Conservation (phyloP, 805 yeast species). For the Pichia heedii region DNA sequence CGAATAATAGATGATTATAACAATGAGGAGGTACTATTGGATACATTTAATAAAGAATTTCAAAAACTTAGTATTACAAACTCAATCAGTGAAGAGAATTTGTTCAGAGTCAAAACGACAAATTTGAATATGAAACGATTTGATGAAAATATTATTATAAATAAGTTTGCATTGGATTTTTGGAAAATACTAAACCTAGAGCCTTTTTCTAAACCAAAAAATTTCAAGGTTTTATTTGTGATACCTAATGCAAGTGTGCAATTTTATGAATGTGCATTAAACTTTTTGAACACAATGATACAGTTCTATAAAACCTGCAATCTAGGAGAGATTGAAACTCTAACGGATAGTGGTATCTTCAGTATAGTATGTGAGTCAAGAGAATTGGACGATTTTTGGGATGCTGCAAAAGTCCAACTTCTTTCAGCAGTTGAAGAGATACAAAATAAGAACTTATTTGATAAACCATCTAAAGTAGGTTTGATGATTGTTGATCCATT, state of each 20-base stretch:
- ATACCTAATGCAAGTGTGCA: slow-evolving; percentile 17
- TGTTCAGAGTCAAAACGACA: slow-evolving; percentile 31
- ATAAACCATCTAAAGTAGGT: slow-evolving; percentile 17
- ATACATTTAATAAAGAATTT: slow-evolving; percentile 5
- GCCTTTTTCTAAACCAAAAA: slow-evolving; percentile 42
- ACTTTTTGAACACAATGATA: slow-evolving; percentile 33
- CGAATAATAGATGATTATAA: not conserved
- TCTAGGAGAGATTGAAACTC: slow-evolving; percentile 31
- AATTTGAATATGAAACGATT: slow-evolving; percentile 27
- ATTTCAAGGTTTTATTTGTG: slow-evolving; percentile 44
- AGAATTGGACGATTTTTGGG: slow-evolving; percentile 13
- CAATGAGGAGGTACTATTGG: slow-evolving; percentile 1
- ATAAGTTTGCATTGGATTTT: slow-evolving; percentile 38
- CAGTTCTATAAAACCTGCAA: slow-evolving; percentile 39
- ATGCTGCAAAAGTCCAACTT: slow-evolving; percentile 27
- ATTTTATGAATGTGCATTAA: slow-evolving; percentile 22
- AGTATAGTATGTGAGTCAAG: slow-evolving; percentile 14
- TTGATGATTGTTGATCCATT: slow-evolving; percentile 42
- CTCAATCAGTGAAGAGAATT: slow-evolving; percentile 12
- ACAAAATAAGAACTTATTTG: slow-evolving; percentile 36
- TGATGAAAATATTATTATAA: slow-evolving; percentile 35
- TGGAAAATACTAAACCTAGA: slow-evolving; percentile 53
- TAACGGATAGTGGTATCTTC: slow-evolving; percentile 13
- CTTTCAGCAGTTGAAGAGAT: slow-evolving; percentile 58
- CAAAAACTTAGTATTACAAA: not conserved